Evolutionary conservation across 441 rosid species (phyloP).

Genomic region (Mallotus repandus): DNA sequence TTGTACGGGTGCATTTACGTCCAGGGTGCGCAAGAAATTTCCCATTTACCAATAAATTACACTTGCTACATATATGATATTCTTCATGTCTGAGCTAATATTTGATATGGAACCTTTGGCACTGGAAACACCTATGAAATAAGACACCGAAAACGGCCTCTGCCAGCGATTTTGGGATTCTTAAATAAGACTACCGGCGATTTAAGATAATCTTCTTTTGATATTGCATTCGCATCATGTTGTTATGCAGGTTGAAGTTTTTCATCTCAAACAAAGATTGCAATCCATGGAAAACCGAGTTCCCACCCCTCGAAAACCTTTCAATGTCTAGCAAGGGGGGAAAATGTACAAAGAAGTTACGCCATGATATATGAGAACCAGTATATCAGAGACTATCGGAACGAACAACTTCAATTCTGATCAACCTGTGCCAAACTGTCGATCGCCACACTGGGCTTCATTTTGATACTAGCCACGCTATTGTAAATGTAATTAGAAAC

Average conservation of each 20-base stretch:
- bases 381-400: not conserved
- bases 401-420: not conserved
- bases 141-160: not conserved
- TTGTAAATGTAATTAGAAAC: not conserved
- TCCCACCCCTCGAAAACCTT: constrained; percentile 79
- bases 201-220: not conserved
- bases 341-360: not conserved
- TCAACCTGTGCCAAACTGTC: not conserved
- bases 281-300: constrained; percentile 87
- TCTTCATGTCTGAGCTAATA: not conserved
- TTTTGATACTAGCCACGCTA: not conserved
- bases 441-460: not conserved
- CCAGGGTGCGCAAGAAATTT: too few species aligned
- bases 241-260: constrained; percentile 78
- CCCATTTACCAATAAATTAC: not conserved
- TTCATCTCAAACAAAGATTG: constrained; percentile 92
- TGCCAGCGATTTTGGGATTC: too few species aligned
- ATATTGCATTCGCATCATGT: not conserved
- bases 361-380: not conserved
- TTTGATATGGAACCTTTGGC: not conserved
- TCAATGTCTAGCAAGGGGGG: constrained; percentile 43
- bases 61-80: not conserved
- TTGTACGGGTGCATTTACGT: too few species aligned
- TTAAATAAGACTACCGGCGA: too few species aligned
- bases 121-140: not conserved